Evolutionary conservation across 129 eudicot species (phyloP).

Genomic region (Rutidosis leptorrhynchoides): DNA sequence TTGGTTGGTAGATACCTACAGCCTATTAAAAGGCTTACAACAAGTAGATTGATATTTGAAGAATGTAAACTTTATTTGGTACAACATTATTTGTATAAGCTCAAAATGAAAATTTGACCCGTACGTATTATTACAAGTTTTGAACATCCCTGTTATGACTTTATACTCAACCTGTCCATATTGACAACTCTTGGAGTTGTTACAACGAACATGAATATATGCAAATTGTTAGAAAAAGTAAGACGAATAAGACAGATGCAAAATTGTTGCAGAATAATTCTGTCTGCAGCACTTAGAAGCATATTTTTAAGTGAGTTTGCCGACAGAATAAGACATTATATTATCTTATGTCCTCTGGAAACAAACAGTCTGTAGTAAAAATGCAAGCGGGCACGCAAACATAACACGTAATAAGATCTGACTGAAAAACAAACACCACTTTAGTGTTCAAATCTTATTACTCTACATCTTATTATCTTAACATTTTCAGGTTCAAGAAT

Average conservation of each 20-base stretch:
- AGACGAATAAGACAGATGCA: too few relatives aligned
- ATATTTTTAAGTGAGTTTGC: too few relatives aligned
- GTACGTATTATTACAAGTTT: not conserved
- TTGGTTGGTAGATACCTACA: not conserved
- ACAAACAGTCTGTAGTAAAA: too few relatives aligned
- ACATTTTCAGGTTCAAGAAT: slow-evolving; percentile 74
- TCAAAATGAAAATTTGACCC: not conserved
- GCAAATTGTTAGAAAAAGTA: not conserved
- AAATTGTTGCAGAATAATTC: too few relatives aligned
- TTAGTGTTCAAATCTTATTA: not conserved
- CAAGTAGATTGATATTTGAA: not conserved
- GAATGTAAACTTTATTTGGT: not conserved
- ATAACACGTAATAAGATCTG: too few relatives aligned
- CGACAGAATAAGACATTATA: too few relatives aligned
- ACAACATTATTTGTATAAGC: not conserved
- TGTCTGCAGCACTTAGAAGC: too few relatives aligned
- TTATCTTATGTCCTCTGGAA: too few relatives aligned
- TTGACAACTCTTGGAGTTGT: not conserved
- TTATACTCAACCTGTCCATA: not conserved
- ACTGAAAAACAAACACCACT: too few relatives aligned
- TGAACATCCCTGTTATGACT: not conserved
- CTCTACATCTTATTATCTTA: not conserved
- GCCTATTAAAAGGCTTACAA: not conserved
- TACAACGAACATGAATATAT: not conserved
- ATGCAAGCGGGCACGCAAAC: too few relatives aligned